These are phyloP conservation scores for Marchantia paleacea DNA, from an alignment of 225 moss, liverwort and hornwort species.

Conservation along the genomic window DNA sequence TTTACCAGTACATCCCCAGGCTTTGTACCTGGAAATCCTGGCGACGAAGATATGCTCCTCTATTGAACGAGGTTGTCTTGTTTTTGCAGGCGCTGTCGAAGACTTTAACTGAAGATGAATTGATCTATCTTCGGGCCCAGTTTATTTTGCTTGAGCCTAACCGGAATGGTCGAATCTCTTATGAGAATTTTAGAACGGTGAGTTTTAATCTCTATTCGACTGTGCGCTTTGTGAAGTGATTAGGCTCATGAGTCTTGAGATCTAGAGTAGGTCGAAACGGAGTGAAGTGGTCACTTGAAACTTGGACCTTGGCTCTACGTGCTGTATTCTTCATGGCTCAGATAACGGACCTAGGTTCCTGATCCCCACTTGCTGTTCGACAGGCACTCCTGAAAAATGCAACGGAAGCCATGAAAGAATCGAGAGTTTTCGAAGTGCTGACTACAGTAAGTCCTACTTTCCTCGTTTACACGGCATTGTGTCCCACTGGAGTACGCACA, in stretches of 20 bases:
- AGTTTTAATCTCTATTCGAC: not conserved
- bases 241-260: not conserved
- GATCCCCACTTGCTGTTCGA: not conserved
- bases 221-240: not conserved
- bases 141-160: constrained; percentile 92
- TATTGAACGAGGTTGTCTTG: too few relatives aligned
- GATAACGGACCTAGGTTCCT: not conserved
- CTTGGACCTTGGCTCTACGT: not conserved
- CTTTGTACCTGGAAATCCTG: too few relatives aligned
- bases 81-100: constrained; percentile 77
- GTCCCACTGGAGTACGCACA: too few relatives aligned
- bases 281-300: not conserved
- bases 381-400: constrained; percentile 84
- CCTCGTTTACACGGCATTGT: too few relatives aligned
- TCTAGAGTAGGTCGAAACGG: not conserved
- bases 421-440: constrained; percentile 83
- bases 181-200: constrained; percentile 93
- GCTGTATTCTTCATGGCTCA: not conserved
- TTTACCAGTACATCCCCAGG: too few relatives aligned
- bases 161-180: constrained; percentile 75
- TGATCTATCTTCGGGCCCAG: constrained; percentile 81
- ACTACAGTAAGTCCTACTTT: constrained; percentile 55
- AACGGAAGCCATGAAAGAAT: constrained; percentile 97
- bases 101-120: constrained; percentile 85
- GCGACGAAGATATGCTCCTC: too few relatives aligned